Evolutionary conservation across 768 basidiomycete species (phyloP), one percentile per base, ranked within the genome.

Genomic region (Rhodosporidiobolus sp.): DNA sequence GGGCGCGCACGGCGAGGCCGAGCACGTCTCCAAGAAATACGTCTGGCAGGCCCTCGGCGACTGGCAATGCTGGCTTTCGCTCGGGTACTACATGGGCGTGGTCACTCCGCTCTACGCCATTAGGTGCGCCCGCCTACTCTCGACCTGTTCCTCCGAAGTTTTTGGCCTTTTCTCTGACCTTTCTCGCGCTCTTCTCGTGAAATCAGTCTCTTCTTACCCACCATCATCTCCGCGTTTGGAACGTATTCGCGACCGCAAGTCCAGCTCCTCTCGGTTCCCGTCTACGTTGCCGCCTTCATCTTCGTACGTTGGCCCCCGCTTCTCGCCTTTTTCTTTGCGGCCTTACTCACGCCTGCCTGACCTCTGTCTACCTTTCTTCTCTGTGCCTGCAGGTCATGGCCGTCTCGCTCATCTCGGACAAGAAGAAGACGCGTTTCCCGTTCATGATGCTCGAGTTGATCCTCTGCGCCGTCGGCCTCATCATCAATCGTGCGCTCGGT

Each of bases 251-350:
- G 76, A 1, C 72, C 76, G 2, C 74, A 77, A 64, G 67, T 76
- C 19, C 77, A 73, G 75, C 75, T 78, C 32, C 60, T 78, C 19
- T 74, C 75, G 4, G 74, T 78, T 2, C 78, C 76, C 11, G 70
- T 76, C 56, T 78, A 77, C 50, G 53, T 67, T 22, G 59, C 70
- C 53, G 77, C 77, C 0, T 76, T 65, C 63, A 34, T 70, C 45
- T 77, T 70, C 57, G 77, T 78, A 2, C 38, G 77, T 26, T 43
- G 22, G 16, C 16, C 20, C 24, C 50, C 3, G 16, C 10, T 48
- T 59, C 22, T 65, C 74, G 11, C 26, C n/a, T 4, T 12, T 19
- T 28, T n/a, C 16, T 26, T 24, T 26, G 5, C 20, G 30, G 6
- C 30, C 9, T 11, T 24, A 6, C 32, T 52, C 1, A 52, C n/a